phyloP scores from a whole-genome alignment of 2,329 filamentous ascomycete genomes.

The Shiraia sp. region DNA sequence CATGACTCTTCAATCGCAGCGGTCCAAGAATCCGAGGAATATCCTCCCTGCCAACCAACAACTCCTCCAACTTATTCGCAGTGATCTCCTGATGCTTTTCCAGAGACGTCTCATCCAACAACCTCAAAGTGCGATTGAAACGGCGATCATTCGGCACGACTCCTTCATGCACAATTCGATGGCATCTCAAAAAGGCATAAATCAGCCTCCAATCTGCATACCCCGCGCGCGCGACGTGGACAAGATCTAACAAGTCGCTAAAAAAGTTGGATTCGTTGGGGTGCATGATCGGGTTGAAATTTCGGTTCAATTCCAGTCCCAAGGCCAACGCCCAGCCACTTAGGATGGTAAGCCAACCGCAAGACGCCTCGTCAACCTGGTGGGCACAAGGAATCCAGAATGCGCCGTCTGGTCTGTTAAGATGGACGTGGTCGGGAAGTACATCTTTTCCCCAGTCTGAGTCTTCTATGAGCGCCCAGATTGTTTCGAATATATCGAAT shows the following conservation, averaged over 20 bases:
- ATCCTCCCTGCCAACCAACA: too few relatives aligned
- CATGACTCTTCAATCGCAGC: too few relatives aligned
- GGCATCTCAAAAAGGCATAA: conserved; percentile 15
- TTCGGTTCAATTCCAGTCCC: conserved; percentile 15
- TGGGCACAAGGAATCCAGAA: conserved; percentile 6
- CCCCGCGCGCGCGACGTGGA: conserved; percentile 13
- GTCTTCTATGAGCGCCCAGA: neutral
- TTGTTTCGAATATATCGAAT: neutral
- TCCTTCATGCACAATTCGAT: conserved; percentile 3
- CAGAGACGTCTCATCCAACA: neutral
- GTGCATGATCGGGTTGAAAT: conserved; percentile 6
- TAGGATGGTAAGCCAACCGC: conserved; percentile 20
- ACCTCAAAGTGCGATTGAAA: neutral
- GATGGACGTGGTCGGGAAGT: neutral
- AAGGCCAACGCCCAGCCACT: conserved; percentile 28
- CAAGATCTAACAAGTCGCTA: conserved; percentile 3
- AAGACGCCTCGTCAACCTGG: conserved; percentile 7
- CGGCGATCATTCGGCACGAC: conserved; percentile 1
- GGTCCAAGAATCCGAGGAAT: too few relatives aligned
- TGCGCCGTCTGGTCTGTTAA: neutral
- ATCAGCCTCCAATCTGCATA: conserved; percentile 16
- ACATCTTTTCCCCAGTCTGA: neutral
- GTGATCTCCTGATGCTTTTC: neutral
- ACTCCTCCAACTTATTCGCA: too few relatives aligned
- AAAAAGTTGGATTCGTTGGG: conserved; percentile 3